phyloP scores from a whole-genome alignment of 768 basidiomycete genomes.

The Boletellus emodensis region DNA sequence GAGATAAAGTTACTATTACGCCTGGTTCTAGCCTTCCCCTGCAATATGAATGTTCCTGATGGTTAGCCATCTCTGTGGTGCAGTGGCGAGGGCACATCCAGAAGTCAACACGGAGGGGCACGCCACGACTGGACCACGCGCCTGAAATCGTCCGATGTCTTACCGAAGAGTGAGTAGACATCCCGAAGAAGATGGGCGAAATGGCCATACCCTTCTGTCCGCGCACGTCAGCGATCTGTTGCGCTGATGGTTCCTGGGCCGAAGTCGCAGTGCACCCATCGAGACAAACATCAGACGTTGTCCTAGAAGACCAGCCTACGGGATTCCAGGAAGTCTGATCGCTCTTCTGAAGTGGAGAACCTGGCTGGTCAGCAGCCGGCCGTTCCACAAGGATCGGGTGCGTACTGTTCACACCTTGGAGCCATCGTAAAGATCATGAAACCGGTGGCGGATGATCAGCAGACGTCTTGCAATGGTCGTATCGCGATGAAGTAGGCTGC shows the following conservation, averaged over 20 bases:
- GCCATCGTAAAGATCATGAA: background rate
- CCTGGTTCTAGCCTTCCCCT: slow-evolving; percentile 12
- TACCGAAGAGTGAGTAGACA: background rate
- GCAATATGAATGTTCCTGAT: slow-evolving; percentile 11
- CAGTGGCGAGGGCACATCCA: background rate
- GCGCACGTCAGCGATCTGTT: slow-evolving; percentile 10
- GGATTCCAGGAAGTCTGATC: slow-evolving; percentile 16
- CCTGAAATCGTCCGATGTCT: background rate
- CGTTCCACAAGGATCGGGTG: background rate
- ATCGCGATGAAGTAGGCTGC: background rate
- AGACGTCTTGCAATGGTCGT: background rate
- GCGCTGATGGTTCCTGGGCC: slow-evolving; percentile 19
- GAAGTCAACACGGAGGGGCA: background rate
- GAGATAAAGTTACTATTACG: slow-evolving; percentile 26
- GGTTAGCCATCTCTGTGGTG: slow-evolving; percentile 1
- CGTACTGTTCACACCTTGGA: slow-evolving; percentile 3
- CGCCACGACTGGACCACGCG: background rate
- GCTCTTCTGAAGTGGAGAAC: slow-evolving; percentile 3
- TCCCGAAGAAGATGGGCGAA: background rate
- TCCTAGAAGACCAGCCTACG: slow-evolving; percentile 9
- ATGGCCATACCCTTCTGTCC: slow-evolving; percentile 1
- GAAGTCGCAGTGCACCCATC: slow-evolving; percentile 13
- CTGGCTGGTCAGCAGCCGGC: background rate
- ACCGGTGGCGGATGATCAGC: slow-evolving; percentile 21
- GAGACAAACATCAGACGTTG: slow-evolving; percentile 18